Percentiles rank a stretch among this genome's conserved stretches.
These are phyloP conservation scores for Venturia carpophila DNA, from an alignment of 2,329 filamentous ascomycete genomes.

Conservation along the genomic window DNA sequence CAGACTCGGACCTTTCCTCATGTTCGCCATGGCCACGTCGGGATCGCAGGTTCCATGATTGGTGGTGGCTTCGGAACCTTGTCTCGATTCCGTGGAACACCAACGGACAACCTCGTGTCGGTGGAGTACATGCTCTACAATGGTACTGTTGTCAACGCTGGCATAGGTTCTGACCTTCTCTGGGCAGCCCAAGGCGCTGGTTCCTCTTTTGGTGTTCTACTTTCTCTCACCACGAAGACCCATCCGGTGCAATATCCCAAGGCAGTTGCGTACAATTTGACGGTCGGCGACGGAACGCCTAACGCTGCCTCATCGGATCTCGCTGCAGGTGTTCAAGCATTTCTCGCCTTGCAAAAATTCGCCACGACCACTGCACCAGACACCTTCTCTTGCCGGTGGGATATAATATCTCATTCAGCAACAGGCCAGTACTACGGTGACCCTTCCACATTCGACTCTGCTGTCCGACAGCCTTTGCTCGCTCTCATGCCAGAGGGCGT, in stretches of 20 bases:
- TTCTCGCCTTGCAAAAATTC: neutral
- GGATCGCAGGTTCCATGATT: conserved; percentile 46
- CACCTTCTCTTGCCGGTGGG: neutral
- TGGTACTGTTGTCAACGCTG: conserved; percentile 38
- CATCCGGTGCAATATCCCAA: neutral
- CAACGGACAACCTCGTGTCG: conserved; percentile 48
- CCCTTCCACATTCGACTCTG: neutral
- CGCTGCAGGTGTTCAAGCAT: neutral
- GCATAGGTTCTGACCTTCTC: conserved; percentile 47
- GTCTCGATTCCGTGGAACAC: conserved; percentile 51
- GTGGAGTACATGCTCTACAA: conserved; percentile 51
- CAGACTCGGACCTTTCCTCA: neutral
- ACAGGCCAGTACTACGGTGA: neutral
- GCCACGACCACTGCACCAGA: neutral
- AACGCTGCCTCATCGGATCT: neutral
- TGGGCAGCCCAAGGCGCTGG: conserved; percentile 51
- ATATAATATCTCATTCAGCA: neutral
- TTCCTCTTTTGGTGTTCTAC: conserved; percentile 48
- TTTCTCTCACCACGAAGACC: neutral
- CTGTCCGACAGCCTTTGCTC: neutral
- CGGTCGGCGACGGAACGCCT: neutral
- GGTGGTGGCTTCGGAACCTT: conserved; percentile 50
- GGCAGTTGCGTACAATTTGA: neutral
- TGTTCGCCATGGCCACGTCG: conserved; percentile 32
- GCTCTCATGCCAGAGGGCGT: neutral